These are phyloP conservation scores for Bombardia bombarda DNA, from an alignment of 495 filamentous ascomycete genomes.

Conservation along the genomic window DNA sequence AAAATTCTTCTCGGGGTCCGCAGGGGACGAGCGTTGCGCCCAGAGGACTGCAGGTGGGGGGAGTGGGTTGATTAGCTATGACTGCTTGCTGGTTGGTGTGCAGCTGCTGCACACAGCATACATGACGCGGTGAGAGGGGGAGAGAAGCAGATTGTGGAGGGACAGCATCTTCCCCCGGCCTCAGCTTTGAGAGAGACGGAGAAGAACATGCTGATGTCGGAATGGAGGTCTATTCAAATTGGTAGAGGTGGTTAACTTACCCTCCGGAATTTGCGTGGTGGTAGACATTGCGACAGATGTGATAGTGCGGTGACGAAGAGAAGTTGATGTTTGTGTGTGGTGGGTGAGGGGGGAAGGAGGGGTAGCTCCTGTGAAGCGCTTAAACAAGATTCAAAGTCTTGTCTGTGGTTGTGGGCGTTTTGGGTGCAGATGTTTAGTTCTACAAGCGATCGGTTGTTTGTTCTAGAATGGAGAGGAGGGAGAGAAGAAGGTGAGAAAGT, in stretches of 20 bases:
- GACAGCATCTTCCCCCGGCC: too few species aligned
- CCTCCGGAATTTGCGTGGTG: conserved; percentile 25
- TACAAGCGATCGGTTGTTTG: not conserved
- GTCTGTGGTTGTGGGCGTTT: not conserved
- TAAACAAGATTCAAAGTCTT: not conserved
- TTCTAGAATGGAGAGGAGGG: not conserved
- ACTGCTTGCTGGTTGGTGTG: not conserved
- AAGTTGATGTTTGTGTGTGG: not conserved
- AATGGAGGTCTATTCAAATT: too few species aligned
- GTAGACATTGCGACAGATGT: conserved; percentile 17
- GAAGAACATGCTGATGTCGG: too few species aligned
- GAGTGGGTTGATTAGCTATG: not conserved
- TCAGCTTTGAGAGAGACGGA: too few species aligned
- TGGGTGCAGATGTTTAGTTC: not conserved
- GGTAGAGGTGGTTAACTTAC: conserved; percentile 7
- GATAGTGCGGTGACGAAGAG: not conserved
- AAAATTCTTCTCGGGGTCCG: conserved; percentile 79
- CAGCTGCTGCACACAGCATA: not conserved
- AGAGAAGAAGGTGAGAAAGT: not conserved
- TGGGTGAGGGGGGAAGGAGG: conserved; percentile 6
- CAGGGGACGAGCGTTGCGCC: conserved; percentile 86
- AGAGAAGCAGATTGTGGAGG: not conserved
- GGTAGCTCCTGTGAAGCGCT: conserved; percentile 20
- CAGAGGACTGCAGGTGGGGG: conserved; percentile 62
- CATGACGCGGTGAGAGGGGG: not conserved